These are phyloP conservation scores for Persicaria tinctoria DNA, from an alignment of 148 eudicot species.

Conservation along the genomic window DNA sequence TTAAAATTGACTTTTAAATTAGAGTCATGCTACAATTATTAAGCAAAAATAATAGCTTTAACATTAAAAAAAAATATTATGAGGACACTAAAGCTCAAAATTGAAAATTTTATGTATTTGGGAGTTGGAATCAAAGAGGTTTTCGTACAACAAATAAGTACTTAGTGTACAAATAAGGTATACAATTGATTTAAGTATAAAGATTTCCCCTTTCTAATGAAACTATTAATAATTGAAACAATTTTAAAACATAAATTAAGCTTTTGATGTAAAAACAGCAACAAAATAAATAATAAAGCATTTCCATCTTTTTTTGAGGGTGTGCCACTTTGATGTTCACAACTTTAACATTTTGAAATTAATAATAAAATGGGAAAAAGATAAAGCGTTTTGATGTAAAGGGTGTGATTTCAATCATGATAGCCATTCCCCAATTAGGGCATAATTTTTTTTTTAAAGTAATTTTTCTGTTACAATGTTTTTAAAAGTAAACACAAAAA, in stretches of 20 bases:
- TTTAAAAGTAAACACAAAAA: background rate
- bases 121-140: too few relatives aligned
- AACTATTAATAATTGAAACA: background rate
- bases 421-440: background rate
- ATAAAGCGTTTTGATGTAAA: slow-evolving; percentile 1
- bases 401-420: slow-evolving; percentile 2
- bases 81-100: background rate
- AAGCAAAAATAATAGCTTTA: too few relatives aligned
- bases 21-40: too few relatives aligned
- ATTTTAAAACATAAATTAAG: background rate
- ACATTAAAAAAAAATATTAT: too few relatives aligned
- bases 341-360: background rate
- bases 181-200: background rate
- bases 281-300: background rate
- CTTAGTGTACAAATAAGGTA: background rate
- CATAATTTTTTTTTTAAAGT: background rate
- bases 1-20: too few relatives aligned
- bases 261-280: background rate
- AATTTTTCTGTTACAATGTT: background rate
- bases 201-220: background rate
- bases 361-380: background rate
- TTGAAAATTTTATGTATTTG: background rate
- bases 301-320: slow-evolving; percentile 3
- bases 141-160: background rate
- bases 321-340: slow-evolving; percentile 6